Base-by-base conservation (phyloP, 192 early-diverging fungal genomes). In the Coemansia sp. region DNA sequence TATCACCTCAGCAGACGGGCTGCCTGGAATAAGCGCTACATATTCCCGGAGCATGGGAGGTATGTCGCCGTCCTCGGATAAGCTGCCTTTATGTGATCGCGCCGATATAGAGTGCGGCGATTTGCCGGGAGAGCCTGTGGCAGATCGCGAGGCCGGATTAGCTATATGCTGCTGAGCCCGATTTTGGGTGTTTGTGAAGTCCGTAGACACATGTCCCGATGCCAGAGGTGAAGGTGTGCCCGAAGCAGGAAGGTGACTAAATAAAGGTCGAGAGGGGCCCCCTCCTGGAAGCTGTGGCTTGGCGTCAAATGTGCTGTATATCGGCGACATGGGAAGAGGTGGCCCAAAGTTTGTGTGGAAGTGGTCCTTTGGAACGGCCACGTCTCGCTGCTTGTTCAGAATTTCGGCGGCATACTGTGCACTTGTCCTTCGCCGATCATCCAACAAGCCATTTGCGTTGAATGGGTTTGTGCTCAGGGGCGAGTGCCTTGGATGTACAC, bases 11-110 rank as follows among this genome's bases (percentile, higher is more conserved):
- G 69, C 52, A 1, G 78, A 72, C 17, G 73, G 69, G 7, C 50
- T 62, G 22, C 69, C 78, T 0, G 78, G 73, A 17, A 80, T 69
- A 8, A 38, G 34, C 13, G 69, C 45, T 11, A 80, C 72, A 15
- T 80, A 80, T 32, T 67, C 66, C 22, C 48, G 32, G 22, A 80
- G 69, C n/a, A 75, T 67, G 14, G 61, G 45, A 11, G 78, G 77
- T 33, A 74, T 62, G 5, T 62, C 40, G 36, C 23, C 49, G 23
- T 17, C 34, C 15, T 36, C 55, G 19, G 33, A 17, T 17, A 19
- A 32, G 15, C 34, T 57, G 15, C 23, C 33, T 9, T 17, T 57
- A 4, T 32, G 4, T 14, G 29, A 5, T 14, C 8, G 17, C 0
- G 55, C 32, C 13, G 63, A n/a, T 33, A 32, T 23, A 10, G 49